Evolutionary conservation across 371 early-diverging fungal species (phyloP), one percentile per base, ranked within the genome.

Genomic region (Mucor lusitanicus): DNA sequence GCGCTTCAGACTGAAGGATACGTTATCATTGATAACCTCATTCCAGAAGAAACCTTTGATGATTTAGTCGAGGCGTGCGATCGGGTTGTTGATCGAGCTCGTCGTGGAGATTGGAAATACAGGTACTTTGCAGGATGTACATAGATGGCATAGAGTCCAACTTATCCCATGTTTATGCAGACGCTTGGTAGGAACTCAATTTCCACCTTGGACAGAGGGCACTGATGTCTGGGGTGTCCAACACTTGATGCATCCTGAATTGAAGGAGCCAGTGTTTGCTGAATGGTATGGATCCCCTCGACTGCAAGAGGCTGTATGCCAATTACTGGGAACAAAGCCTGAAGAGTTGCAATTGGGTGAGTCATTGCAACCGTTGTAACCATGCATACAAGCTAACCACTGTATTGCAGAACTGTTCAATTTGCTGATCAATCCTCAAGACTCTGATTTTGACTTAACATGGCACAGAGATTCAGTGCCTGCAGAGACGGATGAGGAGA

Each of bases 181-280:
- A 57, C 83, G 84, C 56, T 64, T 81, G 33, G 86, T 86, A 11
- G 86, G 86, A 40, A 84, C 82, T 3, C 84, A 83, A 46, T 86
- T 86, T 54, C 86, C 86, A 46, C 86, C 86, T 40, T 86, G 86
- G 86, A 77, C 74, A 13, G 82, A 84, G 63, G 85, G 79, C 6
- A 79, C 79, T 25, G 83, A 83, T 59, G 81, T 80, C 2, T 86
- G 86, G 86, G 86, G 86, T 59, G 82, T 86, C n/a, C 86, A 86
- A 39, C 82, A 82, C 55, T 44, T 84, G 48, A 70, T 78, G 63
- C 83, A 86, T 61, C 85, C 86, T 48, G 82, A 83, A 3, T 65
- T 86, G 23, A 40, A 72, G 13, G 86, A 86, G 63, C 69, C 79
- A n/a, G 69, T 76, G 32, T 86, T 86, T 70, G 73, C 79, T 19